Conservation (phyloP, 1,139 yeast species). For the Yamadazyma siamensis region DNA sequence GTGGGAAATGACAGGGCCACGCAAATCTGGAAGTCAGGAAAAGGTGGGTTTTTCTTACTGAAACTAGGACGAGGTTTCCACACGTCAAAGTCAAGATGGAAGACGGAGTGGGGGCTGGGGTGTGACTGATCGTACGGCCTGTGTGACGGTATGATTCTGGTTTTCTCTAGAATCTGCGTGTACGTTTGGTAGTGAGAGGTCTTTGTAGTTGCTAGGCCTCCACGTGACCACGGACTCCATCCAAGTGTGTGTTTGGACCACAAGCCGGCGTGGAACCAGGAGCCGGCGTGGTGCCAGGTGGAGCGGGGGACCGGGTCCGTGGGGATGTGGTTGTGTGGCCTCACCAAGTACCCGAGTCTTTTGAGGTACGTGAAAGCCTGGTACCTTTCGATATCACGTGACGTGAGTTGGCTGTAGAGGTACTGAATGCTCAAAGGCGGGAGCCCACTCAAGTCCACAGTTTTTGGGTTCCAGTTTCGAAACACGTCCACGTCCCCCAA, state of each 20-base stretch:
- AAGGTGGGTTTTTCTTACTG: conserved; percentile 57
- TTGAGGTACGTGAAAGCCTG: conserved; percentile 74
- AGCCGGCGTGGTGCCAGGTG: too few species aligned
- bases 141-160: conserved; percentile 31
- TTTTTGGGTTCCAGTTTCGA: conserved; percentile 12
- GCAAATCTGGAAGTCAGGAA: conserved; percentile 73
- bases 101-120: conserved; percentile 23
- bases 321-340: conserved; percentile 20
- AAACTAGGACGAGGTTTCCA: conserved; percentile 83
- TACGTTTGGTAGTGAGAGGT: conserved; percentile 33
- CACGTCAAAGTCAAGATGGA: too few species aligned
- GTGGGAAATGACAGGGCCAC: conserved; percentile 57
- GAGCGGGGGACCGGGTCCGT: neutral
- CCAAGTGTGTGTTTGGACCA: neutral
- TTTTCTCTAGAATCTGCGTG: conserved; percentile 36
- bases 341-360: conserved; percentile 74
- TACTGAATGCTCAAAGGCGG: conserved; percentile 60
- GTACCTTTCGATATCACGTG: conserved; percentile 45
- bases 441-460: conserved; percentile 14
- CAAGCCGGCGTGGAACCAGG: too few species aligned
- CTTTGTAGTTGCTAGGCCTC: conserved; percentile 10
- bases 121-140: conserved; percentile 15
- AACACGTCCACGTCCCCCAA: conserved; percentile 20
- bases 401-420: conserved; percentile 45
- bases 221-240: neutral